Evolutionary conservation across 116 monocot species (phyloP).

Genomic region (Zostera marina): DNA sequence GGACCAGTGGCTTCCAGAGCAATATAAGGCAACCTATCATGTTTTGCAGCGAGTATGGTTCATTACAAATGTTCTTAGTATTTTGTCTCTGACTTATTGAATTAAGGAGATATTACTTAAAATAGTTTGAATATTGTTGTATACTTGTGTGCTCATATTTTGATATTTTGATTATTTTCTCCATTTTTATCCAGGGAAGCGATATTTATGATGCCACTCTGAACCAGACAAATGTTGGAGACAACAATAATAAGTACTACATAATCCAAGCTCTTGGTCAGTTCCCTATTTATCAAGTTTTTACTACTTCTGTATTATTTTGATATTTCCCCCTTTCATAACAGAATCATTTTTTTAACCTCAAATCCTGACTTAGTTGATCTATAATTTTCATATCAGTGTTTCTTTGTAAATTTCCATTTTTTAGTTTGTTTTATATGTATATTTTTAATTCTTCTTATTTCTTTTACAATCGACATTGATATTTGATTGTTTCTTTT

Average conservation of each 20-base stretch:
- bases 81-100: neutral
- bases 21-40: slow-evolving; percentile 60
- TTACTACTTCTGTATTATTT: neutral
- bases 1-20: slow-evolving; percentile 68
- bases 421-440: too few relatives aligned
- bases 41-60: slow-evolving; percentile 46
- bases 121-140: neutral
- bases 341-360: too few relatives aligned
- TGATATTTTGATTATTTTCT: neutral
- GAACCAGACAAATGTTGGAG: slow-evolving; percentile 88
- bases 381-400: too few relatives aligned
- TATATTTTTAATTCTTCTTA: neutral
- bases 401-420: too few relatives aligned
- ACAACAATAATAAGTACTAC: slow-evolving; percentile 90
- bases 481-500: neutral
- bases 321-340: too few relatives aligned
- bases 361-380: too few relatives aligned
- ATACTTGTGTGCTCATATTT: neutral
- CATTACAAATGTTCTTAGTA: neutral
- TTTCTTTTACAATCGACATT: neutral
- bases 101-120: neutral
- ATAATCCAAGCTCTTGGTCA: slow-evolving; percentile 77
- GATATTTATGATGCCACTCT: slow-evolving; percentile 73
- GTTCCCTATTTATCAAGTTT: neutral
- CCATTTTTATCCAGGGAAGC: slow-evolving; percentile 34